These are phyloP conservation scores for Lipomyces sp. DNA, from an alignment of 805 yeast species.

Conservation along the genomic window DNA sequence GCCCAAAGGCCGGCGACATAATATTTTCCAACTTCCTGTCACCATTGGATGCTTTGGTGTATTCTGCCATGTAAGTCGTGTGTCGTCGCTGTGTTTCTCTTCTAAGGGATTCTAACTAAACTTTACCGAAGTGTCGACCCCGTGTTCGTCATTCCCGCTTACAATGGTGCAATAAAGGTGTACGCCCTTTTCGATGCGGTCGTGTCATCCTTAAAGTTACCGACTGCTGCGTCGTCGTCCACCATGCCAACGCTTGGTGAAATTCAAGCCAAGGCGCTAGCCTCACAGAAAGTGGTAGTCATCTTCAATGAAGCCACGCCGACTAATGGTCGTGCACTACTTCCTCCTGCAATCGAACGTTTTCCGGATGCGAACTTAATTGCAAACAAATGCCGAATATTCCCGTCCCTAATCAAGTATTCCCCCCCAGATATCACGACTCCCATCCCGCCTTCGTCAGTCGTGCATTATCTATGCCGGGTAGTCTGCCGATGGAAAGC, in stretches of 20 bases:
- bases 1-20: constrained; percentile 55
- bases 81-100: not conserved
- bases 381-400: constrained; percentile 35
- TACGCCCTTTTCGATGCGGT: constrained; percentile 17
- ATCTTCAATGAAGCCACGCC: constrained; percentile 62
- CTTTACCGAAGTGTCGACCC: constrained; percentile 43
- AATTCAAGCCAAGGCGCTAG: constrained; percentile 39
- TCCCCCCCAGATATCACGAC: constrained; percentile 44
- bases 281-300: constrained; percentile 50
- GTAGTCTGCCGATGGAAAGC: constrained; percentile 37
- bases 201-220: constrained; percentile 32
- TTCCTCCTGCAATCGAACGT: constrained; percentile 53
- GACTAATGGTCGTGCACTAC: constrained; percentile 76
- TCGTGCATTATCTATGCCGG: constrained; percentile 41
- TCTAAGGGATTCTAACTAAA: constrained; percentile 1
- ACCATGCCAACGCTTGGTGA: constrained; percentile 25
- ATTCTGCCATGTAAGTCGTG: constrained; percentile 36
- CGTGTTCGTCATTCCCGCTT: constrained; percentile 51
- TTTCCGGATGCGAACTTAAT: constrained; percentile 6
- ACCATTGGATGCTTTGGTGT: constrained; percentile 60
- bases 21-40: constrained; percentile 62
- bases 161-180: constrained; percentile 43
- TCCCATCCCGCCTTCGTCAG: constrained; percentile 44
- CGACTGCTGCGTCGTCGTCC: constrained; percentile 35
- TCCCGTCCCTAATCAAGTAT: constrained; percentile 44